Percentiles rank a stretch among this genome's conserved stretches.
phyloP scores from a whole-genome alignment of 306 rosid genomes.

The Vigna reflexopilosa region DNA sequence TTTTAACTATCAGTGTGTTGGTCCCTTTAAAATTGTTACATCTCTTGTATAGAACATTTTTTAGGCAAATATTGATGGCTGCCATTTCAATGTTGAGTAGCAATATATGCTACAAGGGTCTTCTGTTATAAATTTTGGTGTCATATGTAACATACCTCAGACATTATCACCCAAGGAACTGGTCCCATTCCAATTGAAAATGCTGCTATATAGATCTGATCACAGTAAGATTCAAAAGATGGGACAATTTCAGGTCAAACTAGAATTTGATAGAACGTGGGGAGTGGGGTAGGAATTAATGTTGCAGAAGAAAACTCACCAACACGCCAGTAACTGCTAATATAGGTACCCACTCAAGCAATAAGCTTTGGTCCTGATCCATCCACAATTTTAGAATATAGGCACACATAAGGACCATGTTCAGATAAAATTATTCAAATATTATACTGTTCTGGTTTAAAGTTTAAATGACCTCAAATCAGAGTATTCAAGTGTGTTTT shows the following conservation, averaged over 20 bases:
- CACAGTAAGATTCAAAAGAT: conserved; percentile 15
- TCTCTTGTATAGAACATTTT: background rate
- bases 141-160: conserved; percentile 67
- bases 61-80: background rate
- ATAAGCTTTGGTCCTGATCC: conserved; percentile 52
- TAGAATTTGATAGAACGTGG: background rate
- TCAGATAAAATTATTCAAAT: background rate
- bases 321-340: conserved; percentile 71
- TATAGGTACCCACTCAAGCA: conserved; percentile 52
- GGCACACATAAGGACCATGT: background rate
- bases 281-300: background rate
- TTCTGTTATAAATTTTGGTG: background rate
- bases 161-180: conserved; percentile 94
- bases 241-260: conserved; percentile 10
- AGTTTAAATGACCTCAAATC: too few relatives aligned
- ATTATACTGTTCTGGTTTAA: background rate
- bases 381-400: conserved; percentile 34
- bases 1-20: too few relatives aligned
- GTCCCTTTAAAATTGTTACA: background rate
- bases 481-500: too few relatives aligned
- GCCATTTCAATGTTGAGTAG: background rate
- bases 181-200: conserved; percentile 84
- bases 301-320: conserved; percentile 56
- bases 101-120: background rate
- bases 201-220: conserved; percentile 71